A percentile compares a stretch with the other conserved stretches of the same genome.
Conservation (phyloP, 345 rosid species). For the Eucalyptus cloeziana region DNA sequence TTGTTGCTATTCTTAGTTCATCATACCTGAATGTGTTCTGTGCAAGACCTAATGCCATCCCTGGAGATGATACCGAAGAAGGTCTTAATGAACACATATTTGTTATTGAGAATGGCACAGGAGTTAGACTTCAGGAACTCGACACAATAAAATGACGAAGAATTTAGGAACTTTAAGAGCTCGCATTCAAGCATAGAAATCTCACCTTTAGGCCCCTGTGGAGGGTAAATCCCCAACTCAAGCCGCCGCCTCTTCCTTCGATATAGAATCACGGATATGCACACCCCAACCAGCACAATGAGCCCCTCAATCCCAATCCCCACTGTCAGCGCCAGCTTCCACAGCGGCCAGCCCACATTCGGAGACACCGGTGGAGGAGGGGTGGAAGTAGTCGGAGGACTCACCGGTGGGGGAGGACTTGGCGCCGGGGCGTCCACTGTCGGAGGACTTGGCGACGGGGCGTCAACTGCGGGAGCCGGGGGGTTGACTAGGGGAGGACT, state of each 20-base stretch:
- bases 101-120: background rate
- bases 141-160: background rate
- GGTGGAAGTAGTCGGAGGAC: too few relatives aligned
- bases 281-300: too few relatives aligned
- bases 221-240: background rate
- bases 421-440: too few relatives aligned
- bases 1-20: slow-evolving; percentile 43
- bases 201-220: slow-evolving; percentile 11
- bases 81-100: background rate
- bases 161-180: background rate
- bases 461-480: too few relatives aligned
- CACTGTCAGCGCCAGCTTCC: too few relatives aligned
- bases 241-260: slow-evolving; percentile 5
- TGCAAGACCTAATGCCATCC: slow-evolving; percentile 21
- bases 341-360: too few relatives aligned
- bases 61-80: slow-evolving; percentile 13
- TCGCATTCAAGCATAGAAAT: background rate
- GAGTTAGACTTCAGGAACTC: too few relatives aligned
- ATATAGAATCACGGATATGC: background rate
- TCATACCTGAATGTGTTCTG: slow-evolving; percentile 32
- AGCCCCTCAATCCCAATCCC: too few relatives aligned
- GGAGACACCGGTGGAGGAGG: too few relatives aligned
- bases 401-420: too few relatives aligned
- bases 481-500: too few relatives aligned
- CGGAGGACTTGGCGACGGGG: too few relatives aligned